phyloP scores from a whole-genome alignment of 371 early-diverging fungal species.

The Mortierella sp. region DNA sequence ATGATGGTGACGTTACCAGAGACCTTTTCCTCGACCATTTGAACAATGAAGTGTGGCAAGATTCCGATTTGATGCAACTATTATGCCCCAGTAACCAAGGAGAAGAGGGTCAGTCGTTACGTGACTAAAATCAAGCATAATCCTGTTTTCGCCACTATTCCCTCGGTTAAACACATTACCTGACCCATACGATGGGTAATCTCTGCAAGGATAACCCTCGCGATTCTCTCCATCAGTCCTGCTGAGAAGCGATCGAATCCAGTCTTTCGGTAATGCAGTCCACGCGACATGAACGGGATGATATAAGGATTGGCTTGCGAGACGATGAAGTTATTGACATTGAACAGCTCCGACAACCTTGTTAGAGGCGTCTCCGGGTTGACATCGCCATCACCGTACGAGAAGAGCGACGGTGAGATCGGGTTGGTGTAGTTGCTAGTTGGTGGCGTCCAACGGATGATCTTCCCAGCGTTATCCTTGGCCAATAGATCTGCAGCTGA shows the following conservation, averaged over 20 bases:
- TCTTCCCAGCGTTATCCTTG: constrained; percentile 72
- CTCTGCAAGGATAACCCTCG: constrained; percentile 66
- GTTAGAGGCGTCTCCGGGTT: constrained; percentile 70
- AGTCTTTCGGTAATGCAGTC: constrained; percentile 58
- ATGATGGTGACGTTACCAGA: constrained; percentile 77
- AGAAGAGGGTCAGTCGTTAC: too few species aligned
- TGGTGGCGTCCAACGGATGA: constrained; percentile 73
- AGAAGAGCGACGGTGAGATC: constrained; percentile 30
- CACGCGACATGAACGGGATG: constrained; percentile 70
- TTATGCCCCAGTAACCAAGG: neutral
- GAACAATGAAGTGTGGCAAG: constrained; percentile 65
- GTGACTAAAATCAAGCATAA: too few species aligned
- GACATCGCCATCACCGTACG: constrained; percentile 24
- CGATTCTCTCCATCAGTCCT: constrained; percentile 55
- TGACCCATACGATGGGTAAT: constrained; percentile 70
- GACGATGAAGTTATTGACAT: constrained; percentile 83
- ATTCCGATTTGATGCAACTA: constrained; percentile 69
- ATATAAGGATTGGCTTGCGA: constrained; percentile 76
- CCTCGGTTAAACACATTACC: constrained; percentile 57
- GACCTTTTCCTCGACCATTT: constrained; percentile 70
- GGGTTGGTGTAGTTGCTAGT: constrained; percentile 53
- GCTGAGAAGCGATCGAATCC: constrained; percentile 49
- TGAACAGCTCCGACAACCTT: constrained; percentile 77
- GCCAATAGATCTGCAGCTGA: constrained; percentile 70
- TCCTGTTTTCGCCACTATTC: too few species aligned